Evolutionary conservation across 345 rosid species (phyloP).

Genomic region (Erysimum cheiranthoides): DNA sequence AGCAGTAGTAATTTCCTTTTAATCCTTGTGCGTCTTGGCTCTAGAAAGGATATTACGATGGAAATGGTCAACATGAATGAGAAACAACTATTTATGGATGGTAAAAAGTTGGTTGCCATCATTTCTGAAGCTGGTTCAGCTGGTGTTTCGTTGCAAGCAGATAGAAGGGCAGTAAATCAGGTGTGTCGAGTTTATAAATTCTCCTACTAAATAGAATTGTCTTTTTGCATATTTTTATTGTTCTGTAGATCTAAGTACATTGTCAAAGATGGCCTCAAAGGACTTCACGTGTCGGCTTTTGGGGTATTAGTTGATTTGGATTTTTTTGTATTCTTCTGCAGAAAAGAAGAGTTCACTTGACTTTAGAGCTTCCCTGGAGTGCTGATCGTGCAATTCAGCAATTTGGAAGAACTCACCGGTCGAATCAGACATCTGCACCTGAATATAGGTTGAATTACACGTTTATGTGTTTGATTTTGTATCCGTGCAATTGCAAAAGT

Average conservation of each 20-base stretch:
- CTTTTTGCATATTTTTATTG: slow-evolving; percentile 5
- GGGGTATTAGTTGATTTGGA: slow-evolving; percentile 24
- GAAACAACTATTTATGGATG: slow-evolving; percentile 98
- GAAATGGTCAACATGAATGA: slow-evolving; percentile 99
- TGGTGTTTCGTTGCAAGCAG: slow-evolving; percentile 98
- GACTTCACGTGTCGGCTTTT: slow-evolving; percentile 13
- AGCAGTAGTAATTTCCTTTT: slow-evolving; percentile 38
- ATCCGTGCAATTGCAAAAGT: neutral
- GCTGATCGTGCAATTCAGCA: slow-evolving; percentile 99
- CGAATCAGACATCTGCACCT: slow-evolving; percentile 99
- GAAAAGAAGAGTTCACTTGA: slow-evolving; percentile 97
- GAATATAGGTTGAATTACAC: slow-evolving; percentile 75
- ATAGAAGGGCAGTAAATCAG: slow-evolving; percentile 95
- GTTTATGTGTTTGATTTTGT: slow-evolving; percentile 33
- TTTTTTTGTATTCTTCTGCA: slow-evolving; percentile 43
- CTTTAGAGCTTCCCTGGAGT: slow-evolving; percentile 99
- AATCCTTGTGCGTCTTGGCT: slow-evolving; percentile 38
- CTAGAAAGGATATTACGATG: slow-evolving; percentile 92
- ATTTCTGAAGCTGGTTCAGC: slow-evolving; percentile 99
- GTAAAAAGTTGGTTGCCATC: slow-evolving; percentile 89
- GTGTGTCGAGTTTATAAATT: slow-evolving; percentile 46
- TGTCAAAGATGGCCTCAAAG: slow-evolving; percentile 24
- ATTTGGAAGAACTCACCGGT: slow-evolving; percentile 97
- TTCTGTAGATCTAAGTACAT: slow-evolving; percentile 5
- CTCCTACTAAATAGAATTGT: neutral